Evolutionary conservation across 257 asterid species (phyloP), one percentile per base, ranked within the genome.

Genomic region (Rubia yunnanensis): DNA sequence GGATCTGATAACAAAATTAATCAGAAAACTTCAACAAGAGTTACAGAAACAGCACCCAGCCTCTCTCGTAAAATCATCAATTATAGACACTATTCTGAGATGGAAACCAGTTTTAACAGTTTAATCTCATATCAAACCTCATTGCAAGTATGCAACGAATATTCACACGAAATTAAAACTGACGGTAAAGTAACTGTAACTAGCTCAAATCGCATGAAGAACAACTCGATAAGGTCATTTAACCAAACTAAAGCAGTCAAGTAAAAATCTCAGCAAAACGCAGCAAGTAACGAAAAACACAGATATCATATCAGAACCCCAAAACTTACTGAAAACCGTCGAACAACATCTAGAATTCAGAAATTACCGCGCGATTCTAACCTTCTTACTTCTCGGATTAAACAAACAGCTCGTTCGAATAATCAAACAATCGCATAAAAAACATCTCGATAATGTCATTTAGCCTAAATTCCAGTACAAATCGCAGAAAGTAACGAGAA

Each of bases 71-170:
- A 54, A 30, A 34, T 36, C 18, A 24, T 57, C 39, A 57, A 56
- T 24, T 57, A 7, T 31, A 18, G 15, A 15, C 32, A 22, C n/a
- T 44, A 9, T 20, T 17, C 56, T 28, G 8, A 54, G 69, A 63
- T 63, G 27, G 36, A 36, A 28, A 11, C 30, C n/a, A 59, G 38
- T 48, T 65, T 68, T 28, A 59, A 34, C 48, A 15, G 15, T 4
- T 61, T 22, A 14, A 68, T 67, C 58, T 28, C 67, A 68, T 75
- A 68, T 78, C 83, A 48, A 67, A 24, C n/a, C 59, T n/a, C 24
- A 52, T n/a, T n/a, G n/a, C n/a, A n/a, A n/a, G n/a, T n/a, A 59
- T 4, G 53, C 26, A 59, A 36, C 54, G n/a, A 28, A 54, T 44
- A 44, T 44, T 15, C 50, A n/a, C n/a, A n/a, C n/a, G n/a, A n/a